These are phyloP conservation scores for Centaurea solstitialis DNA, from an alignment of 129 eudicot genomes.

Conservation along the genomic window DNA sequence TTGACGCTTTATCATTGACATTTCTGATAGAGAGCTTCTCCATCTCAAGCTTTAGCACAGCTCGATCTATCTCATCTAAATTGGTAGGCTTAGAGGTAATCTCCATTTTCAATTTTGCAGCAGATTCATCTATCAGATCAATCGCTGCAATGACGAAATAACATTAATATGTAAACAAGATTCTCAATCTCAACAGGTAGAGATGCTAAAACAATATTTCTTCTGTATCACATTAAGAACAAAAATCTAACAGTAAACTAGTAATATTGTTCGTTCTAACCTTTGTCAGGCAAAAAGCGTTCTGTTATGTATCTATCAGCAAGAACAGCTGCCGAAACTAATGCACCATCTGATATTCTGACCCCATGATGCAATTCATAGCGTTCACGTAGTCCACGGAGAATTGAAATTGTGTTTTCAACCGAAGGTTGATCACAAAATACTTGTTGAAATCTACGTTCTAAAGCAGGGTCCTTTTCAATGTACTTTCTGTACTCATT, in stretches of 20 bases:
- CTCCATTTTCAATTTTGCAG: slow-evolving; percentile 95
- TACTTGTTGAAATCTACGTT: slow-evolving; percentile 95
- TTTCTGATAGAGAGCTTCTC: slow-evolving; percentile 84
- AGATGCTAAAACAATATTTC: background rate
- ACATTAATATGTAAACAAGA: background rate
- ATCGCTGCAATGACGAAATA: slow-evolving; percentile 57
- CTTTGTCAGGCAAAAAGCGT: slow-evolving; percentile 96
- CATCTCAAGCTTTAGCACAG: slow-evolving; percentile 93
- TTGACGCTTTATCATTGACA: slow-evolving; percentile 85
- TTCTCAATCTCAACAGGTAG: background rate
- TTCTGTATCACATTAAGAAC: background rate
- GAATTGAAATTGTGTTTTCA: slow-evolving; percentile 86
- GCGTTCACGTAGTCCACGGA: slow-evolving; percentile 92
- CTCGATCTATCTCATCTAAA: slow-evolving; percentile 86
- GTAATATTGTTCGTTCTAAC: slow-evolving; percentile 31
- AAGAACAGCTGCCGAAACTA: slow-evolving; percentile 92
- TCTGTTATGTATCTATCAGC: slow-evolving; percentile 91
- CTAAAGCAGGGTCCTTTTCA: slow-evolving; percentile 90
- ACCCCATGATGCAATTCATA: slow-evolving; percentile 98
- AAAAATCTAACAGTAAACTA: background rate
- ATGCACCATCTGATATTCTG: slow-evolving; percentile 88
- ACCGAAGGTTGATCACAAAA: slow-evolving; percentile 93
- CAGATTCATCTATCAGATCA: slow-evolving; percentile 96
- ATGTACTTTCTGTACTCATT: slow-evolving; percentile 87
- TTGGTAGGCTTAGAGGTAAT: slow-evolving; percentile 96